Base-by-base conservation (phyloP, 352 stramenopile species). In the Phytophthora aleatoria region DNA sequence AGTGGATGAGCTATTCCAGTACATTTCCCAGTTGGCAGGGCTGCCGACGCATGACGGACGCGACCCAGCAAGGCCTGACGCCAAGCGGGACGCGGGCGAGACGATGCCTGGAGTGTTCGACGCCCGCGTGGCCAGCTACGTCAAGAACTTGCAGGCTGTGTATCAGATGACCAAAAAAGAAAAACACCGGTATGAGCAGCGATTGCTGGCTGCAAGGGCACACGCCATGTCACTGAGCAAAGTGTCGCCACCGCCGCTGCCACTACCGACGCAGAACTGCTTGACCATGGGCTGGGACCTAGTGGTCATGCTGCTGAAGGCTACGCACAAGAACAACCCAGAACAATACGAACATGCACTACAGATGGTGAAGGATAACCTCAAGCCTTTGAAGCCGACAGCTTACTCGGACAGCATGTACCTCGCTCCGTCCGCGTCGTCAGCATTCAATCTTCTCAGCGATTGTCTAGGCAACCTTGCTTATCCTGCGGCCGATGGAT, bases 401-500 rank as follows among this genome's bases (percentile, higher is more conserved):
- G 73, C 83, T 8, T 96, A 96, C 50, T 65, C 85, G 0, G 87
- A 96, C 50, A 90, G 84, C 53, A 90, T 92, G 79, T 96, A 96
- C 55, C 67, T 96, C 13, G 81, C 85, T 0, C 84, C 83, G 12
- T 94, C 85, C 1, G 85, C 85, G 3, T 81, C 83, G 9, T 65
- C 77, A 15, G 85, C 85, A 15, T 96, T 94, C 56, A 87, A 94
- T 50, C 38, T 80, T 27, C 63, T 96, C 13, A 88, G 84, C 48
- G 81, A 92, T 20, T 94, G 84, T 35, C 64, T 96, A 20, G 73
- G 71, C 4, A 67, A 80, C 3, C 60, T 94, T 20, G 80, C 83
- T 4, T 56, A 50, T 15, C 43, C 36, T 5, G 24, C n/a, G n/a
- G 31, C 38, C 5, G 50, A 67, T 44, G 59, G 26, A 10, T 30